Conservation (phyloP, 306 rosid species). For the Sophora flavescens region DNA sequence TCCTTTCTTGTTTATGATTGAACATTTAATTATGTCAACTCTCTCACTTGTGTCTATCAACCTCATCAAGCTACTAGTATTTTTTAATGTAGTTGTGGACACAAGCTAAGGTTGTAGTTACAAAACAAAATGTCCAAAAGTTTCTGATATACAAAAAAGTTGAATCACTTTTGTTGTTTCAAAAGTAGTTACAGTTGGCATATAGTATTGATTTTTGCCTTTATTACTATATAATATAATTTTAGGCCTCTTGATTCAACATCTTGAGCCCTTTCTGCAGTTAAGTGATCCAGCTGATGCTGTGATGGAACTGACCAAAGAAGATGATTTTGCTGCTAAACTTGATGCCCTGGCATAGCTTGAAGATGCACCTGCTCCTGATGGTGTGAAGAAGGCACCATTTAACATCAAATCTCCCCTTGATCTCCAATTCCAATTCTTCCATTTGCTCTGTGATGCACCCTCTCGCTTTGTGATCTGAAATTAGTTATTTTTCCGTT, state of each 20-base stretch:
- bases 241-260: conserved; percentile 50
- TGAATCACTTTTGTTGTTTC: conserved; percentile 27
- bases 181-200: conserved; percentile 49
- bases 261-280: conserved; percentile 74
- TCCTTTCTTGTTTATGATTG: conserved; percentile 37
- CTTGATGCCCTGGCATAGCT: conserved; percentile 89
- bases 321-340: conserved; percentile 78
- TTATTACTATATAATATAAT: conserved; percentile 31
- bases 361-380: conserved; percentile 83
- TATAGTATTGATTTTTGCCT: conserved; percentile 32
- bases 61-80: conserved; percentile 20
- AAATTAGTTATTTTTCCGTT: conserved; percentile 2
- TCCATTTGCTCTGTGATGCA: conserved; percentile 68
- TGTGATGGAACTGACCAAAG: conserved; percentile 71
- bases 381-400: conserved; percentile 80
- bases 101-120: conserved; percentile 66
- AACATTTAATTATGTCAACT: conserved; percentile 45
- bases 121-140: conserved; percentile 34
- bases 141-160: conserved; percentile 45
- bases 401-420: conserved; percentile 77
- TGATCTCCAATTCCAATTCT: conserved; percentile 94
- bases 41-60: conserved; percentile 48
- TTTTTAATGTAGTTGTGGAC: conserved; percentile 14
- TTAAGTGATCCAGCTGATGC: conserved; percentile 70
- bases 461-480: conserved; percentile 80